phyloP scores from a whole-genome alignment of 2,329 filamentous ascomycete genomes.

The Claviceps sp. region DNA sequence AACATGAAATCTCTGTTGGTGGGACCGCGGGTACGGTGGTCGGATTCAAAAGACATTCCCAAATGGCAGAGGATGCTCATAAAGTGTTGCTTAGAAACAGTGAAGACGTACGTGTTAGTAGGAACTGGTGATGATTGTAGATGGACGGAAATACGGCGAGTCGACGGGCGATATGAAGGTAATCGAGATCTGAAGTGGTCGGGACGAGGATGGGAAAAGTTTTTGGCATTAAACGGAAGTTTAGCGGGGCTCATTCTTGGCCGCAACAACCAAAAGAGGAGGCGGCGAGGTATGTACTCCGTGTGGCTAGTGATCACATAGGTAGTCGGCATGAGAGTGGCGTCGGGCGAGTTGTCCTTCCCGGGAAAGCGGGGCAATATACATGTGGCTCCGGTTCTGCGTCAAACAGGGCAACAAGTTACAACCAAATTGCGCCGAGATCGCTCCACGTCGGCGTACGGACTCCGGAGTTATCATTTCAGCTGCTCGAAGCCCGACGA shows the following conservation, averaged over 20 bases:
- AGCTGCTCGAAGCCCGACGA: neutral
- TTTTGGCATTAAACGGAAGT: conserved; percentile 11
- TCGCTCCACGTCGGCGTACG: neutral
- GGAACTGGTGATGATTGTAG: neutral
- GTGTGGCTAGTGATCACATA: no score
- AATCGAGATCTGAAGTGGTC: conserved; percentile 2
- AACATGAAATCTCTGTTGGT: conserved; percentile 1
- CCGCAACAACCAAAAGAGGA: neutral
- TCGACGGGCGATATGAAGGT: conserved; percentile 4
- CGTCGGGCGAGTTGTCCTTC: neutral
- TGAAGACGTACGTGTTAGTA: conserved; percentile 1
- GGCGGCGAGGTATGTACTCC: neutral
- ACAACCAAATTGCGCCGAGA: neutral
- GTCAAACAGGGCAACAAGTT: neutral
- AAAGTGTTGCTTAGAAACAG: neutral
- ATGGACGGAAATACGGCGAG: conserved; percentile 1
- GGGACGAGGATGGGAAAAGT: conserved; percentile 13
- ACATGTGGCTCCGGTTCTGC: neutral
- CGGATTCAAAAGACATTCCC: neutral
- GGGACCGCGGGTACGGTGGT: neutral
- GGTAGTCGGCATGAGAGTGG: neutral
- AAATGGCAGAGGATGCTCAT: neutral
- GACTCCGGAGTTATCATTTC: no score
- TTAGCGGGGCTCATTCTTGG: conserved; percentile 8
- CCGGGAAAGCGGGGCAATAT: conserved; percentile 3